These are phyloP conservation scores for Draba incana DNA, from an alignment of 345 rosid species.

Conservation along the genomic window DNA sequence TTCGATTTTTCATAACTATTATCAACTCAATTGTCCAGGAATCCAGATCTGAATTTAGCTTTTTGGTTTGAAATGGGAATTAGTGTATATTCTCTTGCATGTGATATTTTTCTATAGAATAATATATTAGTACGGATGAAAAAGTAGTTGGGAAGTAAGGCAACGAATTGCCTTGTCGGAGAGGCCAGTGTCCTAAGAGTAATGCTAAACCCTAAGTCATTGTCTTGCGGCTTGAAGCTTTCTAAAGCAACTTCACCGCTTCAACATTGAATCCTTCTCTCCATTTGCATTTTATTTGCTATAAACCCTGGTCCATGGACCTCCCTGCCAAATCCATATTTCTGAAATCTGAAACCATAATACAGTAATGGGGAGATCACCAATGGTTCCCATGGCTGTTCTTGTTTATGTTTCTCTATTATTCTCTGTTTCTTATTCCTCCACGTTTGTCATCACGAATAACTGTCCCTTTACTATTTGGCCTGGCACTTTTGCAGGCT, in stretches of 20 bases:
- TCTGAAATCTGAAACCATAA: constrained; percentile 7
- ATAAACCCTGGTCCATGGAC: constrained; percentile 37
- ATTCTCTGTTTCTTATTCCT: constrained; percentile 44
- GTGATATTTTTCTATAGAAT: constrained; percentile 1
- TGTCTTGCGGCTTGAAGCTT: constrained; percentile 55
- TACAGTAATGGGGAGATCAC: constrained; percentile 25
- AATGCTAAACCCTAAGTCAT: constrained; percentile 60
- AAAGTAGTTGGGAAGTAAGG: constrained; percentile 44
- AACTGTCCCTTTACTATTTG: constrained; percentile 79
- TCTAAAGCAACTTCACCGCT: constrained; percentile 52
- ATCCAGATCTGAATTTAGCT: constrained; percentile 19
- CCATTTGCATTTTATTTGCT: constrained; percentile 13
- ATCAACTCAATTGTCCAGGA: constrained; percentile 15
- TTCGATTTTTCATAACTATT: constrained; percentile 1
- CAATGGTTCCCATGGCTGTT: constrained; percentile 37
- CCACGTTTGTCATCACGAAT: constrained; percentile 68
- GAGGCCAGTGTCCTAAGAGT: constrained; percentile 46
- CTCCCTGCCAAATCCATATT: constrained; percentile 39
- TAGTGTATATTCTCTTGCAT: constrained; percentile 29
- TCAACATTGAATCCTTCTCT: constrained; percentile 40
- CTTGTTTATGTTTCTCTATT: constrained; percentile 45
- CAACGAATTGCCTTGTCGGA: constrained; percentile 67
- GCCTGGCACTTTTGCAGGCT: constrained; percentile 85
- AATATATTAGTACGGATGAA: constrained; percentile 21
- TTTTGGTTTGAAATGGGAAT: neutral